Evolutionary conservation across 345 rosid genomes (phyloP).

Genomic region (Citrus maxima): DNA sequence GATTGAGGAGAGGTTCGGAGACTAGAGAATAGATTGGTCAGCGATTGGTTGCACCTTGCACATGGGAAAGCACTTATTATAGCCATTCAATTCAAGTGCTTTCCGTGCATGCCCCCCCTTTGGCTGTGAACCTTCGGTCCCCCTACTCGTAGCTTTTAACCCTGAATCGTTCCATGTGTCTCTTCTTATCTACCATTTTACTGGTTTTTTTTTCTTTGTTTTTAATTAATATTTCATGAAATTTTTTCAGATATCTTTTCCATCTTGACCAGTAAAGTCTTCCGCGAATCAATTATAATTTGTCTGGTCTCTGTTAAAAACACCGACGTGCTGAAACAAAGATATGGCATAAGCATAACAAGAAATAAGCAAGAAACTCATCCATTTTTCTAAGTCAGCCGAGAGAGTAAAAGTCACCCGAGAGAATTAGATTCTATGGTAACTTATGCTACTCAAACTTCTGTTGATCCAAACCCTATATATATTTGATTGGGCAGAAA

Average conservation of each 20-base stretch:
- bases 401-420: no score
- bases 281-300: neutral
- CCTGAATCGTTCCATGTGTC: slow-evolving; percentile 33
- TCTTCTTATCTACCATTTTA: slow-evolving; percentile 11
- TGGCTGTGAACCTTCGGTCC: no score
- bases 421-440: no score
- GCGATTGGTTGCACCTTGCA: slow-evolving; percentile 21
- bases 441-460: no score
- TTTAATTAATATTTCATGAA: neutral
- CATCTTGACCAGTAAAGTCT: slow-evolving; percentile 7
- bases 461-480: no score
- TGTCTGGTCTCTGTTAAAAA: neutral
- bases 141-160: no score
- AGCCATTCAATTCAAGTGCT: slow-evolving; percentile 61
- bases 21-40: slow-evolving; percentile 16
- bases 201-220: neutral
- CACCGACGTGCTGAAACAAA: neutral
- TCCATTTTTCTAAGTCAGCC: neutral
- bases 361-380: neutral
- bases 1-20: neutral
- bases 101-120: slow-evolving; percentile 21
- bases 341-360: no score
- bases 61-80: slow-evolving; percentile 65
- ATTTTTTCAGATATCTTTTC: neutral
- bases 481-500: no score